Evolutionary conservation across 2,329 filamentous ascomycete genomes (phyloP).

Genomic region (Ophiocordyceps robertsii): DNA sequence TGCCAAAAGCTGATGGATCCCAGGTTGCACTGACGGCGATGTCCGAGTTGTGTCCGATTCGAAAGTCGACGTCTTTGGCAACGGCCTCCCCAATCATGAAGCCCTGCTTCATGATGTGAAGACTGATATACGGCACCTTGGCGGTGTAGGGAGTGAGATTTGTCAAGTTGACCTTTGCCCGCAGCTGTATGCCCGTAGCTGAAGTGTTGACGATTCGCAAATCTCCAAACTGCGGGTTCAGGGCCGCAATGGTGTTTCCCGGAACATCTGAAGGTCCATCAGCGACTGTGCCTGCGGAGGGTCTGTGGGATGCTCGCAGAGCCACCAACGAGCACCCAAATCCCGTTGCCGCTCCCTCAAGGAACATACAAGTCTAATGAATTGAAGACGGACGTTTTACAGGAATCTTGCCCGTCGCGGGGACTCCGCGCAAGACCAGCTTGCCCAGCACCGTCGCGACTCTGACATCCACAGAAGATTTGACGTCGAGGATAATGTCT

Average conservation of each 20-base stretch:
- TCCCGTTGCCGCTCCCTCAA: not conserved
- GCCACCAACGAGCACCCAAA: not conserved
- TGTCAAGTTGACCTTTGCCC: conserved; percentile 66
- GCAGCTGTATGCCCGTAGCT: conserved; percentile 53
- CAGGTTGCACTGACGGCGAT: conserved; percentile 57
- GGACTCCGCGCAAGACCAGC: conserved; percentile 70
- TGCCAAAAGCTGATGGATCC: conserved; percentile 53
- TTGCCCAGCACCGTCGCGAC: conserved; percentile 71
- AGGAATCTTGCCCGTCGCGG: conserved; percentile 72
- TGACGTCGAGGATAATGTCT: conserved; percentile 57
- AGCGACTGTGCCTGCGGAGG: not conserved
- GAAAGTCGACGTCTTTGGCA: conserved; percentile 48
- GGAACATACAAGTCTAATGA: conserved; percentile 15
- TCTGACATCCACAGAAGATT: conserved; percentile 71
- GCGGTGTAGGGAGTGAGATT: conserved; percentile 86
- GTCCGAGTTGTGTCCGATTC: conserved; percentile 58
- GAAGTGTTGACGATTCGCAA: conserved; percentile 63
- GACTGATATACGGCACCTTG: conserved; percentile 63
- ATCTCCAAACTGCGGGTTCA: conserved; percentile 53
- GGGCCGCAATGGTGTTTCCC: conserved; percentile 31
- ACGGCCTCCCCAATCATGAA: conserved; percentile 65
- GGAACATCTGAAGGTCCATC: conserved; percentile 38
- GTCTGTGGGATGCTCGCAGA: conserved; percentile 8
- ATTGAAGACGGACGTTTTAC: conserved; percentile 73
- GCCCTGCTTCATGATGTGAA: conserved; percentile 62